These are phyloP conservation scores for Chlorella variabilis DNA, from an alignment of 163 green algal genomes.

Conservation along the genomic window DNA sequence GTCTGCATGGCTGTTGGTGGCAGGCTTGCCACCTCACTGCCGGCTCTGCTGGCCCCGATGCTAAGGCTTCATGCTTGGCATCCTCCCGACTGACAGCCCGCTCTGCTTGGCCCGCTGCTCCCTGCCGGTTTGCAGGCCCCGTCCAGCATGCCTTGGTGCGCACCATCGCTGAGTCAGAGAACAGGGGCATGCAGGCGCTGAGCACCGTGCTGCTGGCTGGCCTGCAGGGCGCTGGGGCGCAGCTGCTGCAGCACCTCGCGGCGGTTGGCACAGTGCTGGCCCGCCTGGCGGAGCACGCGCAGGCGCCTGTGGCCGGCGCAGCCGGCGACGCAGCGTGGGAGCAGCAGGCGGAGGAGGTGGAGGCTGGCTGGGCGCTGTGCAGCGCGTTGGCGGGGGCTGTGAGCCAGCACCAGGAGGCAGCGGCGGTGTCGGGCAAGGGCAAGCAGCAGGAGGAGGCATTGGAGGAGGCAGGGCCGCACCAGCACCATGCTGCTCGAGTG, in stretches of 20 bases:
- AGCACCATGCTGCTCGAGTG: not conserved
- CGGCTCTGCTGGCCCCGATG: too few species aligned
- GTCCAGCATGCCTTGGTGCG: conserved; percentile 11
- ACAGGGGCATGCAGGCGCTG: not conserved
- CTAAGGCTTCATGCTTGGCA: too few species aligned
- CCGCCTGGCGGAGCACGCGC: not conserved
- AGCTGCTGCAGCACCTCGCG: conserved; percentile 14
- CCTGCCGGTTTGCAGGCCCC: not conserved
- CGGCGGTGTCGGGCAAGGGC: not conserved
- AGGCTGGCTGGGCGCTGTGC: conserved; percentile 20
- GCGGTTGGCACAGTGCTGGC: conserved; percentile 17
- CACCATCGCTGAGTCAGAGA: not conserved
- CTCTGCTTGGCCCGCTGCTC: not conserved
- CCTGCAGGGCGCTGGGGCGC: not conserved
- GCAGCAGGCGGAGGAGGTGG: not conserved
- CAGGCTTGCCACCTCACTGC: not conserved
- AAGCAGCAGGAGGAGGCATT: not conserved
- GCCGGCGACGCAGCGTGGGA: not conserved
- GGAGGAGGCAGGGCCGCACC: not conserved
- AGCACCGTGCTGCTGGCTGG: not conserved
- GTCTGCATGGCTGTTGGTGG: not conserved
- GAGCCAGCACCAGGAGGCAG: not conserved
- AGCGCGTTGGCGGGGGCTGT: not conserved
- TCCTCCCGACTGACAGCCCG: too few species aligned
- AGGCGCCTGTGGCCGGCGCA: not conserved